Percentiles rank a stretch among this genome's conserved stretches.
These are phyloP conservation scores for Claviceps arundinis DNA, from an alignment of 2,329 filamentous ascomycete genomes.

Conservation along the genomic window DNA sequence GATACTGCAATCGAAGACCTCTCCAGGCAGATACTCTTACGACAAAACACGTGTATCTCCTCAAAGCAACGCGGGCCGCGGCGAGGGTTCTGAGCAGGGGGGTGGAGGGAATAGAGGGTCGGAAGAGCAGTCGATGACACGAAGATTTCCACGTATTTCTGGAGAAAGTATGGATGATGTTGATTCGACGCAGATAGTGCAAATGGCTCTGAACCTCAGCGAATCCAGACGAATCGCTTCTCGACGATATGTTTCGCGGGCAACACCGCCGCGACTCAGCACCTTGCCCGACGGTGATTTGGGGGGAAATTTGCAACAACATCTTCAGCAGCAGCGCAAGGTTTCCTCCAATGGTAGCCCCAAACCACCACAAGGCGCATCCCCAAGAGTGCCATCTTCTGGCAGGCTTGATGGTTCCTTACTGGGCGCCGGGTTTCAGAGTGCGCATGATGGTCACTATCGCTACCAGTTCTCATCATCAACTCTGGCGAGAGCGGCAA, in stretches of 20 bases:
- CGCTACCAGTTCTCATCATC: conserved; percentile 62
- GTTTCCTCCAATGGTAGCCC: conserved; percentile 49
- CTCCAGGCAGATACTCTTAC: not conserved
- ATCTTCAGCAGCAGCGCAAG: conserved; percentile 59
- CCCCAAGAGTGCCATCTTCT: conserved; percentile 27
- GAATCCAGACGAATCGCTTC: conserved; percentile 59
- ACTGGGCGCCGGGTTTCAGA: conserved; percentile 35
- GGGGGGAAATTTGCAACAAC: conserved; percentile 49
- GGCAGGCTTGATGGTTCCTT: conserved; percentile 30
- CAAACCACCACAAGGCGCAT: conserved; percentile 29
- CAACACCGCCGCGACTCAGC: conserved; percentile 34
- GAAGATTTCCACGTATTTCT: not conserved
- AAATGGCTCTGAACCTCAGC: conserved; percentile 79
- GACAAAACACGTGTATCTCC: not conserved
- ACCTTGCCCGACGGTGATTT: conserved; percentile 39
- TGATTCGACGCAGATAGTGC: conserved; percentile 81
- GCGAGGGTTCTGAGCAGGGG: not conserved
- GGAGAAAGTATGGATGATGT: conserved; percentile 36
- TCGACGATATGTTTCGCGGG: conserved; percentile 41
- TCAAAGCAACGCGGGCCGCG: not conserved
- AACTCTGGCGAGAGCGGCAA: conserved; percentile 70
- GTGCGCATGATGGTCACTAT: conserved; percentile 29
- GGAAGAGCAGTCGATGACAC: not conserved
- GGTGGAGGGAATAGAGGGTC: not conserved
- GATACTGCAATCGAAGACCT: not conserved